Evolutionary conservation across 352 stramenopile species (phyloP).

Genomic region (Pythium grandisporangium): DNA sequence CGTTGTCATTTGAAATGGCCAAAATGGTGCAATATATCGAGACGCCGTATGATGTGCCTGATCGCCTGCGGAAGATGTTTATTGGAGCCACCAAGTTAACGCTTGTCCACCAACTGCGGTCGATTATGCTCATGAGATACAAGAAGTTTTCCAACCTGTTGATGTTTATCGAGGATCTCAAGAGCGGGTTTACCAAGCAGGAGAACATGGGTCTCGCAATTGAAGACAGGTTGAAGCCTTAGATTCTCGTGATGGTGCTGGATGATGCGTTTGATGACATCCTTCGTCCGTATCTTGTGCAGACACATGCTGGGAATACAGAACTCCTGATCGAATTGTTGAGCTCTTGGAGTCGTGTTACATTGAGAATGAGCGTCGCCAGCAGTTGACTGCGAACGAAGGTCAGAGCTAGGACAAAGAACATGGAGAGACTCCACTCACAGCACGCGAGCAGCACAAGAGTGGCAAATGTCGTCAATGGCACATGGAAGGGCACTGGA

Average conservation of each 20-base stretch:
- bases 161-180: conserved; percentile 4
- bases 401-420: neutral
- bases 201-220: conserved; percentile 5
- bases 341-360: conserved; percentile 4
- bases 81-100: conserved; percentile 1
- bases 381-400: conserved; percentile 1
- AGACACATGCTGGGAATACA: neutral
- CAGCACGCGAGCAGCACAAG: neutral
- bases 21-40: conserved; percentile 1
- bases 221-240: conserved; percentile 1
- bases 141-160: conserved; percentile 4
- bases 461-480: conserved; percentile 1
- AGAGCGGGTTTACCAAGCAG: conserved; percentile 3
- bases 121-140: conserved; percentile 3
- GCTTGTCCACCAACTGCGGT: conserved; percentile 1
- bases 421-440: conserved; percentile 1
- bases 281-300: conserved; percentile 1
- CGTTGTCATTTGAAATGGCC: conserved; percentile 1
- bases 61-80: conserved; percentile 4
- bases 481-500: neutral
- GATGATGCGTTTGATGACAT: conserved; percentile 4
- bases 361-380: conserved; percentile 1
- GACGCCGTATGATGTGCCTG: neutral
- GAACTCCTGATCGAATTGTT: conserved; percentile 1
- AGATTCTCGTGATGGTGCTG: conserved; percentile 5